A percentile compares a stretch with the other conserved stretches of the same genome.
Conservation (phyloP, 1,284 basidiomycete genomes). For the Vanrija sp. region DNA sequence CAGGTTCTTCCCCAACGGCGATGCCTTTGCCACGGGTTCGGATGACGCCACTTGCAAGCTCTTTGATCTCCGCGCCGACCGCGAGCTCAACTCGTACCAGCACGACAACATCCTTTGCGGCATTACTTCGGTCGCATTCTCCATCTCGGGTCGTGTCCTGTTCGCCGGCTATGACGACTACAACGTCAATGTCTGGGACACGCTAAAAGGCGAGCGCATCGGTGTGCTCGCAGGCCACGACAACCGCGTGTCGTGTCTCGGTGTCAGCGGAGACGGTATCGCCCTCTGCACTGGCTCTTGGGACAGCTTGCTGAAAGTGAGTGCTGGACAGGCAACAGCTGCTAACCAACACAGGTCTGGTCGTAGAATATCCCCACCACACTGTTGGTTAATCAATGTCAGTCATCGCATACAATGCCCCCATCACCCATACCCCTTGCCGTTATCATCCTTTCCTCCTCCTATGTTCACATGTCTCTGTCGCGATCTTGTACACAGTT, state of each 20-base stretch:
- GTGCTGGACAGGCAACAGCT: slow-evolving; percentile 31
- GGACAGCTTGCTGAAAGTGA: slow-evolving; percentile 92
- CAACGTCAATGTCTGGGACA: slow-evolving; percentile 99
- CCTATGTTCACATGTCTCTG: too few species aligned
- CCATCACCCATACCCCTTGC: too few species aligned
- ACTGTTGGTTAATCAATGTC: too few species aligned
- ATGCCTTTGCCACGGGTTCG: slow-evolving; percentile 97
- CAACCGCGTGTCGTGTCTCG: slow-evolving; percentile 93
- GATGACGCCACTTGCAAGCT: slow-evolving; percentile 97
- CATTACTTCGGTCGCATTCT: slow-evolving; percentile 98
- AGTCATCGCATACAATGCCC: too few species aligned
- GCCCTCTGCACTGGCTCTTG: slow-evolving; percentile 96
- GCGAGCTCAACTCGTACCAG: slow-evolving; percentile 92
- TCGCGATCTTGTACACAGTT: too few species aligned
- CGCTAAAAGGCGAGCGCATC: slow-evolving; percentile 93
- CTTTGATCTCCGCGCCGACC: slow-evolving; percentile 95
- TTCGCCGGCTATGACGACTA: slow-evolving; percentile 99
- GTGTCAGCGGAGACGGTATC: slow-evolving; percentile 93
- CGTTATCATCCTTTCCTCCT: too few species aligned
- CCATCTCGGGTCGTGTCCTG: slow-evolving; percentile 90
- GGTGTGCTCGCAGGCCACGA: slow-evolving; percentile 96
- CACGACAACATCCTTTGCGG: slow-evolving; percentile 98
- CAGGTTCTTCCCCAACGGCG: slow-evolving; percentile 98
- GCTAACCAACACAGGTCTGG: slow-evolving; percentile 15
- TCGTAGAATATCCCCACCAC: slow-evolving; percentile 5